Base-by-base conservation (phyloP, 1,284 basidiomycete genomes). In the Cutaneotrichosporon sp. region DNA sequence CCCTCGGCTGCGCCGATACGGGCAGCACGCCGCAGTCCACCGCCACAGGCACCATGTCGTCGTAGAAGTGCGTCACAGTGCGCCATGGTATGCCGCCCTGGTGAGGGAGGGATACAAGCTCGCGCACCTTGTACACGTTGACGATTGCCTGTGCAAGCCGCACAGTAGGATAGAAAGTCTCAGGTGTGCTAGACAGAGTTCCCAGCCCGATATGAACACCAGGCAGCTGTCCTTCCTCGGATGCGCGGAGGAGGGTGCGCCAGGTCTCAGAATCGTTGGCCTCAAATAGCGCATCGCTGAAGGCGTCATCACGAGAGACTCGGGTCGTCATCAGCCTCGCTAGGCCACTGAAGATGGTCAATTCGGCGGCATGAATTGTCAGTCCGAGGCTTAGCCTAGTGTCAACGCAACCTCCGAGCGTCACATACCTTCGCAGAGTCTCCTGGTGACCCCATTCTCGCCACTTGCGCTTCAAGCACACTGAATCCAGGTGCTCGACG, bases 221-320 rank as follows among this genome's bases (percentile, higher is more conserved):
- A 5, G 38, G 1, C 38, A 16, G 38, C 13, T 11, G 38, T 11
- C 38, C 38, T 5, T 40, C 6, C 13, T 40, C 38, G 38, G 38
- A 40, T 1, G 38, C 9, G 11, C 50, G 31, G 14, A 65, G 53
- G 36, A 65, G 16, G 0, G 34, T 14, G 2, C 58, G 57, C 64
- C 64, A 65, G 1, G 64, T 60, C 22, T 65, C 36, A 1, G 64
- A 30, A 40, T 65, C 64, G 30, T 57, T 42, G 1, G 64, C 61
- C n/a, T 65, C 64, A 32, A 65, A 65, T 4, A 65, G 61, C 1
- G 64, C 64, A 26, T 65, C 64, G 46, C 30, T 56, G 58, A 62
- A 65, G 34, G 30, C 22, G 21, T 60, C 64, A 8, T 36, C 34
- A 2, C 30, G 5, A 0, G 61, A 51, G 2, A 60, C 30, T 5